Conservation (phyloP, 1,284 basidiomycete species). For the Cutaneotrichosporon mucoides region DNA sequence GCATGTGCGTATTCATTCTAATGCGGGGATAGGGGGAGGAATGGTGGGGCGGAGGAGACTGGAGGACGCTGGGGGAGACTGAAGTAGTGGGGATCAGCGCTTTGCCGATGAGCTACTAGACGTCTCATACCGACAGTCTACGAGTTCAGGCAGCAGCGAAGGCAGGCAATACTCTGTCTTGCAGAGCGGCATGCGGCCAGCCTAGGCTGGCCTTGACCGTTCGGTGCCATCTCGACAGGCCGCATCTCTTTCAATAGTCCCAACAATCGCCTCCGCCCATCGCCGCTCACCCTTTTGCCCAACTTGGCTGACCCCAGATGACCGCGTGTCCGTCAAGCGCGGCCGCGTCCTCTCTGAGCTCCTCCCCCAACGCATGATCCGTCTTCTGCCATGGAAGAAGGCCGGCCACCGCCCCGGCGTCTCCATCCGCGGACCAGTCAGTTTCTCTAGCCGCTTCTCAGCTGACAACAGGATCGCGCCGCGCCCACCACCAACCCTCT, state of each 20-base stretch:
- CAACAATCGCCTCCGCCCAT: neutral
- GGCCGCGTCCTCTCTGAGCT: constrained; percentile 38
- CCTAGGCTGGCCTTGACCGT: no score
- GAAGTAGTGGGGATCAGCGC: constrained; percentile 11
- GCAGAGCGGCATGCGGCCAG: no score
- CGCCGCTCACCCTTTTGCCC: neutral
- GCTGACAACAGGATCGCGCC: constrained; percentile 1
- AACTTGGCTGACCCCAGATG: constrained; percentile 55
- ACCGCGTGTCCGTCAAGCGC: constrained; percentile 33
- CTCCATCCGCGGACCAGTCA: constrained; percentile 3
- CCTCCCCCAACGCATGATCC: constrained; percentile 30
- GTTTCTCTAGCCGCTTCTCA: neutral
- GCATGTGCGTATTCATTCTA: constrained; percentile 11
- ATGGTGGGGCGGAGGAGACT: neutral
- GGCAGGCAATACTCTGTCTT: no score
- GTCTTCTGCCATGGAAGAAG: constrained; percentile 30
- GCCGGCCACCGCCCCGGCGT: neutral
- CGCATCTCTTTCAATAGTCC: neutral
- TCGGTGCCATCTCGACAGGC: neutral
- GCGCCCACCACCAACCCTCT: constrained; percentile 2
- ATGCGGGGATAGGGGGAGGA: neutral
- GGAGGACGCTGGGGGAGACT: neutral
- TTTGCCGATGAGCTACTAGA: no score
- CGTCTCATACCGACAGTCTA: no score
- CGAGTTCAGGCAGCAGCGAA: no score